Conservation (phyloP, 768 basidiomycete species). For the Pleurotus tuber-regium region DNA sequence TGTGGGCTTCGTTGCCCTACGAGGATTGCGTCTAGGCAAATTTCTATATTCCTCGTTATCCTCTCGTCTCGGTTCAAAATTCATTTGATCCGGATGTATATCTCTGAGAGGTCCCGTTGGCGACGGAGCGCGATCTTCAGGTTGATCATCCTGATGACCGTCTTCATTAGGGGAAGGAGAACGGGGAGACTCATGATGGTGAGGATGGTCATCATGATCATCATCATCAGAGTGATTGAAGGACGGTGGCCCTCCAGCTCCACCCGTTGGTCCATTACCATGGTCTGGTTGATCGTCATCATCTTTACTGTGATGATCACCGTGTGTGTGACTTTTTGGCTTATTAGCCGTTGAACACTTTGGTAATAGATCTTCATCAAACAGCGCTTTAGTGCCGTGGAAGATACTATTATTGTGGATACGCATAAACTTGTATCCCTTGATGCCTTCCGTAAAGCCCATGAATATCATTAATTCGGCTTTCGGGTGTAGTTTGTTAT, state of each 20-base stretch:
- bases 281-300: neutral
- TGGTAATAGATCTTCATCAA: neutral
- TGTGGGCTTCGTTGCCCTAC: too few relatives aligned
- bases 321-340: neutral
- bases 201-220: neutral
- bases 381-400: neutral
- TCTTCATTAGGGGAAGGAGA: neutral
- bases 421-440: neutral
- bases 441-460: neutral
- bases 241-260: neutral
- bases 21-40: too few relatives aligned
- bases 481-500: slow-evolving; percentile 12
- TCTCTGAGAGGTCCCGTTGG: neutral
- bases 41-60: too few relatives aligned
- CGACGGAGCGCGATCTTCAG: neutral
- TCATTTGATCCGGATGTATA: too few relatives aligned
- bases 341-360: neutral
- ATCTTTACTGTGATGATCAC: neutral
- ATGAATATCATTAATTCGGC: neutral
- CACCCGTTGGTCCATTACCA: neutral
- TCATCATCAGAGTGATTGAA: neutral
- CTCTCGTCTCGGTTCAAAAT: too few relatives aligned
- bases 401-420: neutral
- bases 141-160: neutral
- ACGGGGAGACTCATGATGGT: neutral